phyloP scores from a whole-genome alignment of 345 rosid species.

The Anacardium occidentale region DNA sequence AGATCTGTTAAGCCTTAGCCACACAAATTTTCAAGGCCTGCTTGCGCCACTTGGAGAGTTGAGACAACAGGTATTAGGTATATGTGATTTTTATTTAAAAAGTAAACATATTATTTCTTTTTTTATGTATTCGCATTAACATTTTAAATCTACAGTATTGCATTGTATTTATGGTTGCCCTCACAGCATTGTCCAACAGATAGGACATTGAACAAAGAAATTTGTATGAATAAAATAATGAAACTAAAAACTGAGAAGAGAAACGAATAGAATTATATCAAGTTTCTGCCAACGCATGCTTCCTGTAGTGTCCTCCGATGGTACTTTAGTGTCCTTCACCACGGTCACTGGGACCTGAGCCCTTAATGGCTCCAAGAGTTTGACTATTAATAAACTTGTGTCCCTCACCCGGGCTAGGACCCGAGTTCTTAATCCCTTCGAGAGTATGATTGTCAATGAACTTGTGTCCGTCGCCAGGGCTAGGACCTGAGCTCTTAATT shows the following conservation, averaged over 20 bases:
- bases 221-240: neutral
- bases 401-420: slow-evolving; percentile 38
- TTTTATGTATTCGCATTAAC: too few species aligned
- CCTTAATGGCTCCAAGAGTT: slow-evolving; percentile 30
- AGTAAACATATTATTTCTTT: too few species aligned
- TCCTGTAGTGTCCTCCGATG: neutral
- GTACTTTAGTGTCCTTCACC: slow-evolving; percentile 37
- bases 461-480: slow-evolving; percentile 39
- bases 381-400: slow-evolving; percentile 28
- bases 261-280: neutral
- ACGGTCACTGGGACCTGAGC: slow-evolving; percentile 49
- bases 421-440: slow-evolving; percentile 37
- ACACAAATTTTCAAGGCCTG: too few species aligned
- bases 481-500: slow-evolving; percentile 38
- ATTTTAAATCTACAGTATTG: too few species aligned
- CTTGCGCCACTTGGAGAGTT: too few species aligned
- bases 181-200: too few species aligned
- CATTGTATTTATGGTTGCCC: too few species aligned
- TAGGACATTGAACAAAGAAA: neutral
- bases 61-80: too few species aligned
- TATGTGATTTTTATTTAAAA: too few species aligned
- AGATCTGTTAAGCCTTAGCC: too few species aligned
- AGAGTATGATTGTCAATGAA: slow-evolving; percentile 17
- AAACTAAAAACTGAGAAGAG: neutral
- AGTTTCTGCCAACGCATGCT: neutral